These are phyloP conservation scores for Camellia lanceoleosa DNA, from an alignment of 148 eudicot species.

Conservation along the genomic window DNA sequence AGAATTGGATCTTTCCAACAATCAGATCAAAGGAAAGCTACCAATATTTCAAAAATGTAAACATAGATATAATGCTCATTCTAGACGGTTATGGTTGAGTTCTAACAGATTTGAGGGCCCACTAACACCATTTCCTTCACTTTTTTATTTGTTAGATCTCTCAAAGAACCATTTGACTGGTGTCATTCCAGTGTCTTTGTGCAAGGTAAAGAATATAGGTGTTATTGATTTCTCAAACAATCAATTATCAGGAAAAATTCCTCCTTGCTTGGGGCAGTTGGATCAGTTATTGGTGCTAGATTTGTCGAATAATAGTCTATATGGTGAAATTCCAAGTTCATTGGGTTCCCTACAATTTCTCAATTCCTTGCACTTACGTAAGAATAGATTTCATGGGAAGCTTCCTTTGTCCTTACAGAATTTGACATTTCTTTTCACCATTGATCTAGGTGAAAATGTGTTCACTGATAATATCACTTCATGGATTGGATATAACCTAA, in stretches of 20 bases:
- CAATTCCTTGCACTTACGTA: conserved; percentile 4
- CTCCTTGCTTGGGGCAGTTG: conserved; percentile 11
- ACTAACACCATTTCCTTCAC: not conserved
- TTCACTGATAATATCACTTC: no score
- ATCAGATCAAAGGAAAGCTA: not conserved
- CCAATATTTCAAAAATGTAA: conserved; percentile 9
- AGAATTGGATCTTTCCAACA: conserved; percentile 13
- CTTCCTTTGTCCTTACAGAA: conserved; percentile 4
- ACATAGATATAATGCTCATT: not conserved
- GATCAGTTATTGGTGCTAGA: not conserved
- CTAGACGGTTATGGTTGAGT: not conserved
- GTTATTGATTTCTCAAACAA: conserved; percentile 11
- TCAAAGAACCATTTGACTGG: not conserved
- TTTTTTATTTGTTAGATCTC: not conserved
- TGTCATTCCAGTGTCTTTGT: no score
- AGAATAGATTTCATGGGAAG: conserved; percentile 6
- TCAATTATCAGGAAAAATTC: conserved; percentile 1
- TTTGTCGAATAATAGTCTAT: conserved; percentile 7
- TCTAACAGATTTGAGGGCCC: conserved; percentile 4
- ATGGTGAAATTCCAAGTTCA: not conserved
- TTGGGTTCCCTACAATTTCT: not conserved
- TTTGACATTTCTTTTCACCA: not conserved
- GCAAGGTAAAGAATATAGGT: not conserved
- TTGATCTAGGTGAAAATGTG: no score
- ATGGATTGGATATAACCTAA: no score